These are phyloP conservation scores for Coemansia sp. DNA, from an alignment of 192 early-diverging fungal genomes.

Conservation along the genomic window DNA sequence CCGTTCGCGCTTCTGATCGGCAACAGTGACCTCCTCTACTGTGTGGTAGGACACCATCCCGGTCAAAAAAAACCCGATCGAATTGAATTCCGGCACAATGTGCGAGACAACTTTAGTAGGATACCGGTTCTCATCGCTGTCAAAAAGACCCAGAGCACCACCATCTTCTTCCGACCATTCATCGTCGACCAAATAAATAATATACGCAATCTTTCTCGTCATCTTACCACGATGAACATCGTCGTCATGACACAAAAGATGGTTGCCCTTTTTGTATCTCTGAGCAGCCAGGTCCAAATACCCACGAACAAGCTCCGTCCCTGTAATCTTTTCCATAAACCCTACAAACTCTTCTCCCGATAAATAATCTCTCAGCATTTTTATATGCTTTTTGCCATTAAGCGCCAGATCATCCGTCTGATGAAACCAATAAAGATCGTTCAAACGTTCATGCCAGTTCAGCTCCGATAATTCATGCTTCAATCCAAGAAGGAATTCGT, in stretches of 20 bases:
- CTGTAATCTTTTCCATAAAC: conserved; percentile 63
- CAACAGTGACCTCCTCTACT: conserved; percentile 60
- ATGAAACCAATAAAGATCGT: conserved; percentile 72
- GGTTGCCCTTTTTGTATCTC: conserved; percentile 61
- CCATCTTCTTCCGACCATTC: conserved; percentile 66
- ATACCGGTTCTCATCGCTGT: conserved; percentile 49
- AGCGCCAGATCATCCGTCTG: conserved; percentile 65
- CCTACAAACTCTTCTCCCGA: conserved; percentile 63
- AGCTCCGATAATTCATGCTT: conserved; percentile 21
- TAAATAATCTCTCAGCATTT: conserved; percentile 58
- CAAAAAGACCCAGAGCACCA: conserved; percentile 65
- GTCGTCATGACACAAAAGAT: conserved; percentile 73
- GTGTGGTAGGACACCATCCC: conserved; percentile 61
- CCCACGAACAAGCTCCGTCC: conserved; percentile 59
- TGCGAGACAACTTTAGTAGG: conserved; percentile 50
- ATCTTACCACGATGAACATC: conserved; percentile 64
- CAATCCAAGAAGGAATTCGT: conserved; percentile 23
- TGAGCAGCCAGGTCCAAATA: conserved; percentile 69
- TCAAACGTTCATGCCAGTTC: conserved; percentile 55
- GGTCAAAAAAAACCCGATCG: conserved; percentile 62
- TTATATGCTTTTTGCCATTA: conserved; percentile 39
- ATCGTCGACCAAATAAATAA: conserved; percentile 69
- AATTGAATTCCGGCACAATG: conserved; percentile 58
- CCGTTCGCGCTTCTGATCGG: conserved; percentile 39
- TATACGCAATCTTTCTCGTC: conserved; percentile 67